phyloP scores from a whole-genome alignment of 495 filamentous ascomycete species.

The Ramalina intermedia region DNA sequence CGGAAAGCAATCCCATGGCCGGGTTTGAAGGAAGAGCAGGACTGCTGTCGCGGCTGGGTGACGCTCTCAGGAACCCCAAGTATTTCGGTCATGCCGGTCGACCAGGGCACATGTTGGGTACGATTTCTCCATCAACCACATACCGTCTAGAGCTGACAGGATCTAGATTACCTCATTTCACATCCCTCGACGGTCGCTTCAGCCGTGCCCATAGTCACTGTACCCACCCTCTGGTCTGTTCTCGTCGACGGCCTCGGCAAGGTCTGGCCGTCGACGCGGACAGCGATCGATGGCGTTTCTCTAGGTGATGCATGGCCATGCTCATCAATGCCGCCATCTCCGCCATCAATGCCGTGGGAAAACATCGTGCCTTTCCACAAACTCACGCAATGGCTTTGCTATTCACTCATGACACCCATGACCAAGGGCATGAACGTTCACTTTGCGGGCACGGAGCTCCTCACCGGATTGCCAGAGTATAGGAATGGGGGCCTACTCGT shows the following conservation, averaged over 20 bases:
- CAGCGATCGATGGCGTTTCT: constrained; percentile 72
- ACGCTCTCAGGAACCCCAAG: constrained; percentile 66
- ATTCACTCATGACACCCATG: constrained; percentile 61
- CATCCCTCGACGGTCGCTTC: constrained; percentile 80
- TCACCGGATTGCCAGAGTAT: constrained; percentile 56
- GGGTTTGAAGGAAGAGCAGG: constrained; percentile 78
- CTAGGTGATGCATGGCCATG: constrained; percentile 95
- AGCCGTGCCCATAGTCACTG: constrained; percentile 69
- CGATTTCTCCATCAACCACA: constrained; percentile 12
- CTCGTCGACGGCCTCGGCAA: constrained; percentile 75
- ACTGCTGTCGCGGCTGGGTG: constrained; percentile 59
- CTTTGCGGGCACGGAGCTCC: constrained; percentile 46
- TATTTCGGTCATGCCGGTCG: constrained; percentile 75
- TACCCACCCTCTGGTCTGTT: constrained; percentile 85
- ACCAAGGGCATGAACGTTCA: constrained; percentile 45
- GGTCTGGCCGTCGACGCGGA: constrained; percentile 84
- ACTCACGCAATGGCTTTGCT: constrained; percentile 61
- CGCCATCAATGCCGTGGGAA: constrained; percentile 72
- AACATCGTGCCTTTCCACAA: constrained; percentile 81
- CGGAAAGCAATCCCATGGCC: constrained; percentile 64
- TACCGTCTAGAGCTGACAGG: constrained; percentile 4
- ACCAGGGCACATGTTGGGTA: constrained; percentile 93
- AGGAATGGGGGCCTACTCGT: constrained; percentile 57
- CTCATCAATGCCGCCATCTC: constrained; percentile 58
- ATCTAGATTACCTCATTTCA: constrained; percentile 73